These are phyloP conservation scores for Linnemannia schmuckeri DNA, from an alignment of 192 early-diverging fungal genomes.

Conservation along the genomic window DNA sequence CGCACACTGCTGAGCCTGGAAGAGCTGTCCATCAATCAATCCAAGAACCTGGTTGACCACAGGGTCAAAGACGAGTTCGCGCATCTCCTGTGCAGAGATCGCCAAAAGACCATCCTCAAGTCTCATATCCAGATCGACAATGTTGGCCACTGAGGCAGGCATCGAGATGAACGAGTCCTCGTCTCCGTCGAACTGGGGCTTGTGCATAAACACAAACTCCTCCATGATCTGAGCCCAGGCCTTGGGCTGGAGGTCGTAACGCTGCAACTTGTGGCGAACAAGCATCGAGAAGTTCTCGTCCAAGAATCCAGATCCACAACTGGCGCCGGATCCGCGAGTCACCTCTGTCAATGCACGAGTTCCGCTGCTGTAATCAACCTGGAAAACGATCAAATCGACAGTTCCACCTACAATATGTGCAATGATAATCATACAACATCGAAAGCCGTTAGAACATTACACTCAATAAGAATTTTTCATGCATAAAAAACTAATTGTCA, in stretches of 20 bases:
- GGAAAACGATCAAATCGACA: constrained; percentile 61
- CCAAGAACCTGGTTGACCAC: constrained; percentile 64
- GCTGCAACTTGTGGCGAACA: constrained; percentile 49
- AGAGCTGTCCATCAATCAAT: constrained; percentile 66
- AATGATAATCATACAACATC: not conserved
- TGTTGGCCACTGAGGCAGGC: constrained; percentile 44
- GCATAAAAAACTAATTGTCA: not conserved
- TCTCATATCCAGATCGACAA: constrained; percentile 43
- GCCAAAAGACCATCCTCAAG: constrained; percentile 51
- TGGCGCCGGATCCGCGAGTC: constrained; percentile 63
- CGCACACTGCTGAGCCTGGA: constrained; percentile 57
- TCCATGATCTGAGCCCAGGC: constrained; percentile 61
- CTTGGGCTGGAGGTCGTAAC: constrained; percentile 55
- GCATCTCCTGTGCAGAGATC: constrained; percentile 52
- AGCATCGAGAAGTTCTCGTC: constrained; percentile 59
- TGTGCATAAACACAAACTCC: constrained; percentile 58
- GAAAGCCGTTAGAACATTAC: not conserved
- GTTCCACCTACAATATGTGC: constrained; percentile 43
- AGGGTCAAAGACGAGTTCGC: constrained; percentile 65
- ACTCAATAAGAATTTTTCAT: not conserved
- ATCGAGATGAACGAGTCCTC: constrained; percentile 54
- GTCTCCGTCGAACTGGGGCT: constrained; percentile 52
- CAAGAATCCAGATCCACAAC: constrained; percentile 62
- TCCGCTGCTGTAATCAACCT: constrained; percentile 58
- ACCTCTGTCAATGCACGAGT: constrained; percentile 59